A percentile compares a stretch with the other conserved stretches of the same genome.
Evolutionary conservation across 768 basidiomycete genomes (phyloP).

Genomic region (Suillus hirtellus): DNA sequence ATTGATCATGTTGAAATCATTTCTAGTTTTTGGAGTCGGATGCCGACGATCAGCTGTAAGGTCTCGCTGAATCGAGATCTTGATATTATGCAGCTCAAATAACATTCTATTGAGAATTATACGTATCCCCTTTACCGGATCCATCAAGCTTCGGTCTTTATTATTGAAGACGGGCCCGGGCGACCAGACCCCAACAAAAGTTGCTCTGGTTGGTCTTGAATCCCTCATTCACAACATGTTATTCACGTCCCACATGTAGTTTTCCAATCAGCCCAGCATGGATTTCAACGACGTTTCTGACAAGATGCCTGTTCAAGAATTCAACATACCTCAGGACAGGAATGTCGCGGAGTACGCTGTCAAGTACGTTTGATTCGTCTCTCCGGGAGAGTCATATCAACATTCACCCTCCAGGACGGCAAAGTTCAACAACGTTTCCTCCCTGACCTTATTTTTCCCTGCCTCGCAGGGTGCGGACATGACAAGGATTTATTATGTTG

Average conservation of each 20-base stretch:
- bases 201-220: constrained; percentile 57
- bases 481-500: constrained; percentile 78
- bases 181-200: constrained; percentile 72
- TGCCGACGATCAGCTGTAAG: constrained; percentile 86
- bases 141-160: constrained; percentile 80
- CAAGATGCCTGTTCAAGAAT: constrained; percentile 66
- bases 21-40: constrained; percentile 82
- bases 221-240: background rate
- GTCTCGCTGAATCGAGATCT: constrained; percentile 2
- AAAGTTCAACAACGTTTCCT: constrained; percentile 82
- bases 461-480: constrained; percentile 77
- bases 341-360: constrained; percentile 86
- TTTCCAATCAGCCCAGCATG: constrained; percentile 70
- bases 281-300: constrained; percentile 79
- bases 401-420: constrained; percentile 54
- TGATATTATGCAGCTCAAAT: constrained; percentile 12
- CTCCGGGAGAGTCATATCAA: background rate
- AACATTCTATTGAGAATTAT: constrained; percentile 57
- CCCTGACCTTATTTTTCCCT: constrained; percentile 82
- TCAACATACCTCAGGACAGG: constrained; percentile 64
- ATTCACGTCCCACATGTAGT: constrained; percentile 43
- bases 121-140: constrained; percentile 84
- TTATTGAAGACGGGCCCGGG: constrained; percentile 83
- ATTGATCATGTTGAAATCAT: constrained; percentile 1
- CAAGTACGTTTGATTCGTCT: constrained; percentile 46